Base-by-base conservation (phyloP, 805 yeast species). In the Yarrowia sp. region DNA sequence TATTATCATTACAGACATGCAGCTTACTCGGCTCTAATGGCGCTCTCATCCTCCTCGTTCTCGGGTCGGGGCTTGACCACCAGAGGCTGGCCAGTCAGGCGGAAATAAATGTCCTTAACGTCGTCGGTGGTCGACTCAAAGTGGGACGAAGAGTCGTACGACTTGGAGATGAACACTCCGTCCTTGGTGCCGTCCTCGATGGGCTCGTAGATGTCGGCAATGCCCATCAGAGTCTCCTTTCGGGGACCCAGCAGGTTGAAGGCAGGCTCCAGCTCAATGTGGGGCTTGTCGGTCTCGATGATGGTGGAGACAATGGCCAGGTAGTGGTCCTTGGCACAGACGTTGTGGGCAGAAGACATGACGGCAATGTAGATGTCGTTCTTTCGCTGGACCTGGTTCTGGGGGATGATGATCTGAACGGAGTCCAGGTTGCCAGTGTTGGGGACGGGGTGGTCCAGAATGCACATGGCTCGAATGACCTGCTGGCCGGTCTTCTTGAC, bases 71-170 rank as follows among this genome's bases (percentile, higher is more conserved):
- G 85, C 81, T 92, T 88, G 72, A 93, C 84, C 30, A 90, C 96
- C 74, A 95, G 84, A 19, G 97, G 97, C 77, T 91, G 90, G 63
- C 98, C 98, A 40, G 90, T 90, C 71, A 95, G 88, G 78, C 98
- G 86, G 78, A 88, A 88, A 79, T 95, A 95, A 66, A 95, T 84
- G 78, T 94, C 97, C 79, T 92, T 92, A 73, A 95, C 96, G 78
- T 95, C 98, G 77, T 95, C 98, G 46, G 99, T 95, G 74, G 97
- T 90, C 50, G 93, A 82, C 79, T 95, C 99, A 77, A 95, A 95
- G 80, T 95, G 99, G 10, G 97, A 92, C 10, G 96, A 84, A 1
- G 98, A 89, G 77, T 95, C 99, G 77, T 92, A 95, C 69, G 96
- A 90, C 80, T 85, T 90, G 44, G 98, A 92, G 68, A 95, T 83